phyloP scores from a whole-genome alignment of 345 rosid genomes.

The Mangifera indica region DNA sequence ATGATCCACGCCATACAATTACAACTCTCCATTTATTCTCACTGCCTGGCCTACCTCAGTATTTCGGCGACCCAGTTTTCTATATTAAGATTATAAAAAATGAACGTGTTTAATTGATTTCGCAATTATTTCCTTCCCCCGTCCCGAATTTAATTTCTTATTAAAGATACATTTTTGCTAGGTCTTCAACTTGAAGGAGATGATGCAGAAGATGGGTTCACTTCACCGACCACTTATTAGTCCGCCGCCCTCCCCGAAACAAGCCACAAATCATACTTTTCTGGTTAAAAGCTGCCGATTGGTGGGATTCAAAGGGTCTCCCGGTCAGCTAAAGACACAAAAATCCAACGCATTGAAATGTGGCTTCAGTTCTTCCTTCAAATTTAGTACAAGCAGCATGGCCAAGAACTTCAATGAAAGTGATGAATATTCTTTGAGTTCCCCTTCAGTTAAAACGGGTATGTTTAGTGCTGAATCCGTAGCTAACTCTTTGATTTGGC shows the following conservation, averaged over 20 bases:
- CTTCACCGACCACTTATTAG: neutral
- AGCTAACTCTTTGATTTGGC: neutral
- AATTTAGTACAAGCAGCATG: neutral
- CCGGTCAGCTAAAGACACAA: neutral
- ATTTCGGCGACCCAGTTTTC: too few relatives aligned
- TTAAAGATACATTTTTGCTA: too few relatives aligned
- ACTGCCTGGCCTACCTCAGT: too few relatives aligned
- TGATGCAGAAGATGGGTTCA: neutral
- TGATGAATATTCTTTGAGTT: neutral
- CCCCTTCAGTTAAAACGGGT: neutral
- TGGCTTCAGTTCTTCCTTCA: neutral
- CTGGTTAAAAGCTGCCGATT: neutral
- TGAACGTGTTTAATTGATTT: too few relatives aligned
- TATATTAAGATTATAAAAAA: too few relatives aligned
- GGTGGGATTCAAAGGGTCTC: neutral
- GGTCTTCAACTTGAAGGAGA: neutral
- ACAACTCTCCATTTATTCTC: too few relatives aligned
- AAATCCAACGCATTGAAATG: neutral
- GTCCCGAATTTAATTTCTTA: too few relatives aligned
- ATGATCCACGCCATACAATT: too few relatives aligned
- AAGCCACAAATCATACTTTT: too few relatives aligned
- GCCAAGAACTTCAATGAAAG: neutral
- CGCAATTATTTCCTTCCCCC: too few relatives aligned
- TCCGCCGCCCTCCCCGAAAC: neutral
- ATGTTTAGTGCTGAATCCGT: neutral